These are phyloP conservation scores for Brassica carinata DNA, from an alignment of 345 rosid genomes.

Conservation along the genomic window DNA sequence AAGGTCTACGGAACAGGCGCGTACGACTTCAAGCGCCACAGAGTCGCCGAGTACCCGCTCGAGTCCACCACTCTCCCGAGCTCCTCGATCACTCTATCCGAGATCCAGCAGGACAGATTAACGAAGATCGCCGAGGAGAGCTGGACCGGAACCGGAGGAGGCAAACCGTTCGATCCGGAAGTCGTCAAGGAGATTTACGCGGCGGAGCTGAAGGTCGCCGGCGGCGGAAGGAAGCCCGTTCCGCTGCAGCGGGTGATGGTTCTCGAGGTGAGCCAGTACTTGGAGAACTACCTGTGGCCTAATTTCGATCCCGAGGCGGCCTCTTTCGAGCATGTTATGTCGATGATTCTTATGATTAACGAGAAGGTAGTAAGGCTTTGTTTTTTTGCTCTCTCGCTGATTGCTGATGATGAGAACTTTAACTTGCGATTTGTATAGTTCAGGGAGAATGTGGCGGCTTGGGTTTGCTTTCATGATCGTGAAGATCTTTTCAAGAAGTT, in stretches of 20 bases:
- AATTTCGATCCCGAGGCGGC: conserved; percentile 79
- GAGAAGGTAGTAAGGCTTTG: conserved; percentile 51
- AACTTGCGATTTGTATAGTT: conserved; percentile 48
- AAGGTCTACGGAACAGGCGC: conserved; percentile 92
- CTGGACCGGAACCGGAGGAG: conserved; percentile 63
- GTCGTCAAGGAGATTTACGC: conserved; percentile 80
- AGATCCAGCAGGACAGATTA: conserved; percentile 85
- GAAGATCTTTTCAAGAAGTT: conserved; percentile 73
- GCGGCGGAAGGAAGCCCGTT: conserved; percentile 73
- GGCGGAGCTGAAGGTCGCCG: conserved; percentile 71
- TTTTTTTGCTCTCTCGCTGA: background rate
- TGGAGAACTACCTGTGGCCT: conserved; percentile 97
- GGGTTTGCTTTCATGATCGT: conserved; percentile 86
- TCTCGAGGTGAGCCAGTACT: conserved; percentile 91
- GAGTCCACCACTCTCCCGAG: conserved; percentile 66
- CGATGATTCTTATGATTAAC: conserved; percentile 94
- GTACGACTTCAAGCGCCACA: conserved; percentile 98
- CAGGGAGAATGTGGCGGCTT: conserved; percentile 96
- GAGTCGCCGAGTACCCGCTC: conserved; percentile 94
- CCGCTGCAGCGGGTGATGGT: conserved; percentile 94
- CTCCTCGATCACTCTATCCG: conserved; percentile 78
- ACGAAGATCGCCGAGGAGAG: conserved; percentile 80
- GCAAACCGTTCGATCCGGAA: conserved; percentile 65
- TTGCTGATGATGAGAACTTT: background rate
- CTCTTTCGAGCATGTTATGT: conserved; percentile 92